phyloP scores from a whole-genome alignment of 208 protist species.

The Blechomonas ayalai region DNA sequence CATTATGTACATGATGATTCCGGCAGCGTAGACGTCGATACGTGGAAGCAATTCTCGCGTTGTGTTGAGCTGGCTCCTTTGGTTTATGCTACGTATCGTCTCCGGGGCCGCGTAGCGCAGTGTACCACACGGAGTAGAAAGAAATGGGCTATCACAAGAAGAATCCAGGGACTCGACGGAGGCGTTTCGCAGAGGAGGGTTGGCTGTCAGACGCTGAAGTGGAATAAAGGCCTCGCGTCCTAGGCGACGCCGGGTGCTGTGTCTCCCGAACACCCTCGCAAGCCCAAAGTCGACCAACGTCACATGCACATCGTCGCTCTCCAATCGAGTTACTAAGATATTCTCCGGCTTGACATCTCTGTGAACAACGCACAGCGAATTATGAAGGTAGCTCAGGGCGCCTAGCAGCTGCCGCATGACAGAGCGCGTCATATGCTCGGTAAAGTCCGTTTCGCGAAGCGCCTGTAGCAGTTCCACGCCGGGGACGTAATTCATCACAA shows the following conservation, averaged over 20 bases:
- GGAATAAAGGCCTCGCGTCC: slow-evolving; percentile 3
- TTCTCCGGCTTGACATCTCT: slow-evolving; percentile 88
- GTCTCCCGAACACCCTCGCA: slow-evolving; percentile 23
- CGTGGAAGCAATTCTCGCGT: slow-evolving; percentile 55
- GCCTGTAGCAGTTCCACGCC: slow-evolving; percentile 75
- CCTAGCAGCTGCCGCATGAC: slow-evolving; percentile 71
- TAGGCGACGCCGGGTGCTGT: not conserved
- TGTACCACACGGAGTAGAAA: slow-evolving; percentile 81
- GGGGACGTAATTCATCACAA: slow-evolving; percentile 81
- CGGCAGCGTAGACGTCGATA: slow-evolving; percentile 69
- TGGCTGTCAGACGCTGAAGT: not conserved
- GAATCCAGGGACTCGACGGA: slow-evolving; percentile 25
- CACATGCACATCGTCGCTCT: slow-evolving; percentile 25
- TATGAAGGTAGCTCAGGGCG: slow-evolving; percentile 78
- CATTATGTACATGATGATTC: slow-evolving; percentile 82
- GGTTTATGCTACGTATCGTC: slow-evolving; percentile 54
- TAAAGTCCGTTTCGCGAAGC: slow-evolving; percentile 42
- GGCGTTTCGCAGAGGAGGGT: slow-evolving; percentile 5
- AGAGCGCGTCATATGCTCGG: slow-evolving; percentile 40
- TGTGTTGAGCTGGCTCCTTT: slow-evolving; percentile 47
- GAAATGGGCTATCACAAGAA: slow-evolving; percentile 54
- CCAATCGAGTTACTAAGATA: slow-evolving; percentile 44
- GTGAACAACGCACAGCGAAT: slow-evolving; percentile 62
- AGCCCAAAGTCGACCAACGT: slow-evolving; percentile 85
- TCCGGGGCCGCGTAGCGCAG: slow-evolving; percentile 81